Conservation (phyloP, 148 eudicot genomes). For the Cornus controversa region DNA sequence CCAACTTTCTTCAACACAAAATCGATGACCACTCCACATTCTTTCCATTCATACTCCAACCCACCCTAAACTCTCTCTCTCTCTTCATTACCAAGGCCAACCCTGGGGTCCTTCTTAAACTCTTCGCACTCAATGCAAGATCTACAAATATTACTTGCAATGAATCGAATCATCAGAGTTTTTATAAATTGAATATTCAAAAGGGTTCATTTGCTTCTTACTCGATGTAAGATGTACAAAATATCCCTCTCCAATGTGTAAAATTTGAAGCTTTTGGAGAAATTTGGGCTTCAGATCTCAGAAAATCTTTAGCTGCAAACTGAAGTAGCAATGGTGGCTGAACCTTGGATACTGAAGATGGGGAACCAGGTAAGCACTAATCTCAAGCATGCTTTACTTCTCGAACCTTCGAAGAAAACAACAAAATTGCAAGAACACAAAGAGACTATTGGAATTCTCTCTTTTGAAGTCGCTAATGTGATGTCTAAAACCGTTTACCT, state of each 20-base stretch:
- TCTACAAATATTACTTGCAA: neutral
- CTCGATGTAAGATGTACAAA: too few species aligned
- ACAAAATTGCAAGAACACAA: slow-evolving; percentile 25
- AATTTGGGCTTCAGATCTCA: neutral
- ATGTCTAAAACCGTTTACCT: slow-evolving; percentile 79
- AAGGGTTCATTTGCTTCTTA: too few species aligned
- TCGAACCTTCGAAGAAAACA: slow-evolving; percentile 30
- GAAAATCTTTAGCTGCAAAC: too few species aligned
- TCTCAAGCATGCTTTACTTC: slow-evolving; percentile 61
- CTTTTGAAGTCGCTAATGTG: slow-evolving; percentile 88
- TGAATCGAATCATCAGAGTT: too few species aligned
- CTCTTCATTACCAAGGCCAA: too few species aligned
- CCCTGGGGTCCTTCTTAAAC: too few species aligned
- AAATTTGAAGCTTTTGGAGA: neutral
- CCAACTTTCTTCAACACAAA: slow-evolving; percentile 19
- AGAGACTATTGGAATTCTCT: slow-evolving; percentile 60
- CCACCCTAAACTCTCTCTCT: neutral
- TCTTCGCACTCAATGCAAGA: neutral
- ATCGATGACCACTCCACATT: slow-evolving; percentile 13
- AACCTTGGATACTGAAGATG: slow-evolving; percentile 80
- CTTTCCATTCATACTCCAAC: neutral
- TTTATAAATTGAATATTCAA: too few species aligned
- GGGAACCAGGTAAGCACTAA: slow-evolving; percentile 75
- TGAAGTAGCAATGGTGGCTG: slow-evolving; percentile 66
- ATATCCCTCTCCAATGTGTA: neutral